Conservation (phyloP, 225 moss, liverwort and hornwort genomes). For the Climacium dendroides region DNA sequence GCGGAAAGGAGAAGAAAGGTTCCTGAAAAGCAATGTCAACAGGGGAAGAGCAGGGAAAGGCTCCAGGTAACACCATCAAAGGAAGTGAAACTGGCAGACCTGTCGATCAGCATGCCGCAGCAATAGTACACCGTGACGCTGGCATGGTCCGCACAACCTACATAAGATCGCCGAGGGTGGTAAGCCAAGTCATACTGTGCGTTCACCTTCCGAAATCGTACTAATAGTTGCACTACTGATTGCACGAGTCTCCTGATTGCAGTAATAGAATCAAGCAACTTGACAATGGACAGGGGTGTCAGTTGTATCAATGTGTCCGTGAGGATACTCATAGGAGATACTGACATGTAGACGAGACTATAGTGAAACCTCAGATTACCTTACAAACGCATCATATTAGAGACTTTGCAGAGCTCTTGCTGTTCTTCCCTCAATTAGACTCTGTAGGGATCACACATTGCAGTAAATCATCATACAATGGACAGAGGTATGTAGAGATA, state of each 20-base stretch:
- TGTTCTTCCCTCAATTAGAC: neutral
- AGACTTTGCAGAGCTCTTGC: neutral
- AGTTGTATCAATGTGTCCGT: neutral
- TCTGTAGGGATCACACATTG: neutral
- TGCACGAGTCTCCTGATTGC: neutral
- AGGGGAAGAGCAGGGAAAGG: neutral
- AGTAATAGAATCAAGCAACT: neutral
- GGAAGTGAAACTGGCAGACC: neutral
- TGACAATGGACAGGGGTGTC: neutral
- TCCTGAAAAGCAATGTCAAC: neutral
- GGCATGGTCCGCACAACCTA: neutral
- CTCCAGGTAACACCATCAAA: neutral
- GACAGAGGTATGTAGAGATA: neutral
- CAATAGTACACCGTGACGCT: neutral
- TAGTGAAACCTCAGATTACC: neutral
- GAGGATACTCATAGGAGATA: neutral
- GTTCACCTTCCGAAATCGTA: neutral
- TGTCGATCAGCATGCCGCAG: neutral
- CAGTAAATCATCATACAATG: neutral
- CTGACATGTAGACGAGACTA: neutral
- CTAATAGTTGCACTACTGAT: neutral
- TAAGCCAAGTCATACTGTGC: neutral
- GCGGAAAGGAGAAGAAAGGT: neutral
- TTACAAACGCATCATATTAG: neutral
- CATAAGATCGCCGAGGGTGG: neutral